These are phyloP conservation scores for Blastobotrys proliferans DNA, from an alignment of 1,139 yeast genomes.

Conservation along the genomic window DNA sequence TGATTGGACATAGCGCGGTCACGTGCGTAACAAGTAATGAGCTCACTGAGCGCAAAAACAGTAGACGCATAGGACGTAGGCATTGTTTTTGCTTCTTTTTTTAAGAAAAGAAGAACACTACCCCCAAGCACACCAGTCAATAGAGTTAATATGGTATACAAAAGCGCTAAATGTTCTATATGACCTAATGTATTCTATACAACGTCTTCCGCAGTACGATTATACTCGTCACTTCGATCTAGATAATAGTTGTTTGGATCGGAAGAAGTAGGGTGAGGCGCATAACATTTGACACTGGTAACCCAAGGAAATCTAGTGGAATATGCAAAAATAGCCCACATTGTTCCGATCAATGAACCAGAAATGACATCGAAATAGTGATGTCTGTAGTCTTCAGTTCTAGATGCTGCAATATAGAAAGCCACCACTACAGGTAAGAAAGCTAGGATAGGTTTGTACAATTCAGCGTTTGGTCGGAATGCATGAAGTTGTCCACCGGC, in stretches of 20 bases:
- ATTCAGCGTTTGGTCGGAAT: slow-evolving; percentile 34
- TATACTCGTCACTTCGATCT: not conserved
- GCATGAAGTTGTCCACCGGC: slow-evolving; percentile 52
- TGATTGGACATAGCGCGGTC: not conserved
- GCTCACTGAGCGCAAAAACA: no score
- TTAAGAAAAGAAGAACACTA: no score
- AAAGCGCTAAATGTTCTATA: no score
- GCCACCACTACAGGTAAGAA: slow-evolving; percentile 31
- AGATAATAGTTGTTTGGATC: not conserved
- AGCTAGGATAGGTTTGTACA: slow-evolving; percentile 30
- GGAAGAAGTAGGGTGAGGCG: slow-evolving; percentile 17
- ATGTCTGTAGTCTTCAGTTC: slow-evolving; percentile 63
- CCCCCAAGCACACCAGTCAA: no score
- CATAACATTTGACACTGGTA: slow-evolving; percentile 19
- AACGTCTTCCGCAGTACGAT: no score
- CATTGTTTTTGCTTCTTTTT: no score
- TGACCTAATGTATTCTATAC: no score
- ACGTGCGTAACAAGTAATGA: no score
- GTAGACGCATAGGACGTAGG: no score
- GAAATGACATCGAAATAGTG: slow-evolving; percentile 63
- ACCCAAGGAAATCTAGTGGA: slow-evolving; percentile 24
- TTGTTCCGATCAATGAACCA: slow-evolving; percentile 52
- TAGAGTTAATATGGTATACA: no score
- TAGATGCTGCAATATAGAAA: slow-evolving; percentile 25
- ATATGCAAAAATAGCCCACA: slow-evolving; percentile 48